Evolutionary conservation across 2,329 filamentous ascomycete genomes (phyloP), one percentile per base, ranked within the genome.

Genomic region (Sphaceloma murrayae): DNA sequence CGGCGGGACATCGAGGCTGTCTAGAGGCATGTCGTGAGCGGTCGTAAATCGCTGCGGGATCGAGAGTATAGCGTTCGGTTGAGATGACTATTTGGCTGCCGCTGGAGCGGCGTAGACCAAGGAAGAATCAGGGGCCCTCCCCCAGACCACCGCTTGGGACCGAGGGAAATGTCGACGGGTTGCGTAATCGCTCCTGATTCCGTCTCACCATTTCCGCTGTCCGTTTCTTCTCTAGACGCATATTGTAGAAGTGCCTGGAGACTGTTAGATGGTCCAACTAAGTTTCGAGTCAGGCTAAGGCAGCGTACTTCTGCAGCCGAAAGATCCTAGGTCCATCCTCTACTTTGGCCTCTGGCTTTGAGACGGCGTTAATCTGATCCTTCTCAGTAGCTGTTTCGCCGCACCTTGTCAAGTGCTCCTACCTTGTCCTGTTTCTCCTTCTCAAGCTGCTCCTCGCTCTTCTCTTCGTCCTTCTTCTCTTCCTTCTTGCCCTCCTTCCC

Each of bases 291-390:
- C 14, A 9, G 17, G 21, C 43, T 44, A 5, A 34, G 24, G 27
- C 44, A 45, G 13, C 63, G 45, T 64, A 89, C 83, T 80, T 87
- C 58, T 89, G 83, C 47, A 95, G 69, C 52, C 82, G 77, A 64
- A 91, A 98, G 2, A 94, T 74, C 31, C 89, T 77, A 14, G 85
- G 82, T 46, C 82, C 79, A 48, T 84, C 78, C 48, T 84, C 79
- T 2, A 58, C 48, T 26, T 65, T 61, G 16, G 66, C 53, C 24
- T 62, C 56, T 14, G 66, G 65, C 34, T 69, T 68, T 51, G 72
- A 64, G 18, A 73, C 60, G 24, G 67, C 62, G 52, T 69, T 64
- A 52, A 68, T 67, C 64, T 68, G n/a, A n/a, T n/a, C n/a, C n/a
- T n/a, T n/a, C 16, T 33, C 42, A 44, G 31, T 32, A 6, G 16